phyloP scores from a whole-genome alignment of 306 rosid species.

The Prunus padus region DNA sequence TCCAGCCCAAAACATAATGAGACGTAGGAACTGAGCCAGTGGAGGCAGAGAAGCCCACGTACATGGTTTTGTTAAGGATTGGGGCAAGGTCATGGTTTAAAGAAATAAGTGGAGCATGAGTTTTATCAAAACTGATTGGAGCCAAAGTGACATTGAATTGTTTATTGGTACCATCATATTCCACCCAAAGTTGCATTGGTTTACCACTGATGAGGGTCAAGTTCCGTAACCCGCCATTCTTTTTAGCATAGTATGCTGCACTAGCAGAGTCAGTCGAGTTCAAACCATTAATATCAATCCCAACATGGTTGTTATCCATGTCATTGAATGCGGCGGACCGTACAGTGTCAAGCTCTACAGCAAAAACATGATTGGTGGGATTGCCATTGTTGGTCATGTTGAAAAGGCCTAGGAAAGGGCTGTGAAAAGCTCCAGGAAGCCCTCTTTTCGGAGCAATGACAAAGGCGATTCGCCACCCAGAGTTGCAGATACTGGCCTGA shows the following conservation, averaged over 20 bases:
- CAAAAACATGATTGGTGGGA: slow-evolving; percentile 37
- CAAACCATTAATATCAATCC: slow-evolving; percentile 57
- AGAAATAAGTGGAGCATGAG: slow-evolving; percentile 34
- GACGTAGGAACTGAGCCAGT: slow-evolving; percentile 29
- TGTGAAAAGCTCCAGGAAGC: not conserved
- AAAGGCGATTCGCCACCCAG: slow-evolving; percentile 30
- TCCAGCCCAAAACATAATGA: slow-evolving; percentile 31
- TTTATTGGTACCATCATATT: slow-evolving; percentile 47
- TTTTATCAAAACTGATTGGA: slow-evolving; percentile 41
- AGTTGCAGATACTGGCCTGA: slow-evolving; percentile 29
- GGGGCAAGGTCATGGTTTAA: slow-evolving; percentile 24
- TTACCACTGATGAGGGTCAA: slow-evolving; percentile 48
- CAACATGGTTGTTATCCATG: slow-evolving; percentile 41
- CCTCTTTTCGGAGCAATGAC: slow-evolving; percentile 1
- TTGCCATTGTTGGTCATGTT: not conserved
- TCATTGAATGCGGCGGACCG: not conserved
- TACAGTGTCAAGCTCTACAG: slow-evolving; percentile 41
- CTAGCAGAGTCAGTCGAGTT: slow-evolving; percentile 23
- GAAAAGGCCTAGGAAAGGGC: slow-evolving; percentile 1
- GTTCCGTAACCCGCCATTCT: slow-evolving; percentile 13
- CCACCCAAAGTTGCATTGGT: slow-evolving; percentile 62
- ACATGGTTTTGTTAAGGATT: slow-evolving; percentile 28
- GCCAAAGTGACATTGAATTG: slow-evolving; percentile 52
- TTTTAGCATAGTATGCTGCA: slow-evolving; percentile 38
- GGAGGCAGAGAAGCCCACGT: slow-evolving; percentile 38